These are phyloP conservation scores for Phragmites australis DNA, from an alignment of 176 grass and related monocot species.

Conservation along the genomic window DNA sequence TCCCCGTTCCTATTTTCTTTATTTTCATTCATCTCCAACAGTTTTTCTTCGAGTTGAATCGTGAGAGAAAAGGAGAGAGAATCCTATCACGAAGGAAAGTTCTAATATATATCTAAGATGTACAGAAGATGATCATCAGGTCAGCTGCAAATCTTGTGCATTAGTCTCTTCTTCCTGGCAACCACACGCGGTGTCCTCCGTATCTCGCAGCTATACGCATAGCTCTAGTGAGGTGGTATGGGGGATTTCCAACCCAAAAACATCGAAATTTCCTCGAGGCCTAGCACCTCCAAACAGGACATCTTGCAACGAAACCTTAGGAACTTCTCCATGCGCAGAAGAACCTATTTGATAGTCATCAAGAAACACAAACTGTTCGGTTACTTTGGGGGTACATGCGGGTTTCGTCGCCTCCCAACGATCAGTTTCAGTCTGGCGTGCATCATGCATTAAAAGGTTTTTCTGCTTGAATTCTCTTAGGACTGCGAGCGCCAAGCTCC, in stretches of 20 bases:
- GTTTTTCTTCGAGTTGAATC: no score
- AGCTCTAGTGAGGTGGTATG: constrained; percentile 25
- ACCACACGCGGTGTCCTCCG: not conserved
- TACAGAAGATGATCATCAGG: not conserved
- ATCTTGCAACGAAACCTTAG: not conserved
- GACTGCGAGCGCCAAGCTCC: not conserved
- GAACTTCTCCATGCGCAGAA: not conserved
- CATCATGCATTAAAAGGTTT: not conserved
- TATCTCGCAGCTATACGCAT: not conserved
- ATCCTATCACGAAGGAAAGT: no score
- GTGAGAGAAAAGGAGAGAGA: no score
- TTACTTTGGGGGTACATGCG: not conserved
- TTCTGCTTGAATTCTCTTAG: not conserved
- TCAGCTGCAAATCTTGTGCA: not conserved
- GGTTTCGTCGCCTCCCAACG: not conserved
- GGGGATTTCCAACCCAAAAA: constrained; percentile 5
- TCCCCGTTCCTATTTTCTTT: no score
- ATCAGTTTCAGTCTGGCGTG: no score
- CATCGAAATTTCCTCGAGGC: constrained; percentile 22
- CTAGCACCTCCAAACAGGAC: not conserved
- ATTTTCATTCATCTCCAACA: no score
- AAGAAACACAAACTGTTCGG: not conserved
- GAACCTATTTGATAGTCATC: not conserved
- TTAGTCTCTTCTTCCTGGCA: not conserved
- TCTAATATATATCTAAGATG: no score